phyloP scores from a whole-genome alignment of 305 asterid genomes.

The Rubia tinctorum region DNA sequence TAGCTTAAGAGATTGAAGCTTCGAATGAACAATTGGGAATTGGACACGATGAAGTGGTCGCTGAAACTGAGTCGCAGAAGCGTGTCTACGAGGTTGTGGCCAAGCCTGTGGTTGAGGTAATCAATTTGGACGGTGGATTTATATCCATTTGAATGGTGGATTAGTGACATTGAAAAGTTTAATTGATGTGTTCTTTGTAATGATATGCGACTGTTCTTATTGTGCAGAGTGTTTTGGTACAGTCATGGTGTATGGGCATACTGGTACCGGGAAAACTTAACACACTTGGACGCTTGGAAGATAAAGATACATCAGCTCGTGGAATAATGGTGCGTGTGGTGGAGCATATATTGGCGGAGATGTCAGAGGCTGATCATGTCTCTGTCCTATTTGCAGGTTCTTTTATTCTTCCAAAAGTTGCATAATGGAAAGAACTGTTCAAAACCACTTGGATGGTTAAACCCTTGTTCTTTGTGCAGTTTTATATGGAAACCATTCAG shows the following conservation, averaged over 20 bases:
- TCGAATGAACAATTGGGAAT: slow-evolving; percentile 85
- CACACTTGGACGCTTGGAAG: slow-evolving; percentile 82
- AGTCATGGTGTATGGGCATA: slow-evolving; percentile 96
- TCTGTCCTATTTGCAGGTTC: slow-evolving; percentile 91
- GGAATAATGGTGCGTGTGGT: slow-evolving; percentile 94
- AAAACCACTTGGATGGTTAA: not conserved
- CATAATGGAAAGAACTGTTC: not conserved
- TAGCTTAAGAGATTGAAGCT: slow-evolving; percentile 87
- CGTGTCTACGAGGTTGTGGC: slow-evolving; percentile 95
- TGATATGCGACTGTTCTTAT: not conserved
- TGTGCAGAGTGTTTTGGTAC: slow-evolving; percentile 96
- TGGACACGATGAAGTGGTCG: slow-evolving; percentile 92
- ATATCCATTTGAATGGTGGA: no score
- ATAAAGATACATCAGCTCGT: slow-evolving; percentile 78
- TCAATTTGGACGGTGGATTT: no score
- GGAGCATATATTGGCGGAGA: slow-evolving; percentile 78
- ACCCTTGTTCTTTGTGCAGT: slow-evolving; percentile 44
- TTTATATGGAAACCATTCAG: slow-evolving; percentile 86
- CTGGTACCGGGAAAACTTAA: slow-evolving; percentile 97
- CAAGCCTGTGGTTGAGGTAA: slow-evolving; percentile 95
- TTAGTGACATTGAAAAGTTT: not conserved
- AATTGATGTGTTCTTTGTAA: not conserved
- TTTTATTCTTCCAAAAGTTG: slow-evolving; percentile 15
- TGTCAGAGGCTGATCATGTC: slow-evolving; percentile 56
- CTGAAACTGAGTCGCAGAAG: slow-evolving; percentile 84